Conservation (phyloP, 768 basidiomycete species). For the Phlebiopsis flavidoalba region DNA sequence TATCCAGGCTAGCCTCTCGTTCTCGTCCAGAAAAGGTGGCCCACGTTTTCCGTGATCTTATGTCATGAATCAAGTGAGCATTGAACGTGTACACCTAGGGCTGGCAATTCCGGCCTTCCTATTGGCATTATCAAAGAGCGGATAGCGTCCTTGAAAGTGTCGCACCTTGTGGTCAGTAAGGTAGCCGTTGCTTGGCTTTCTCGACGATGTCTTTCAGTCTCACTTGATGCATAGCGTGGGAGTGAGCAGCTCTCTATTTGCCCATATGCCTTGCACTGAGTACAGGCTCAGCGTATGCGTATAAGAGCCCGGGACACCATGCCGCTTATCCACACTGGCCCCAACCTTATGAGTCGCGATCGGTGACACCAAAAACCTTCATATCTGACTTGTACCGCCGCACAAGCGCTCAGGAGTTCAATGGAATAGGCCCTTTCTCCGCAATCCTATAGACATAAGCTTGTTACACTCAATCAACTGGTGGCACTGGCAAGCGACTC, state of each 20-base stretch:
- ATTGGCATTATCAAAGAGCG: too few relatives aligned
- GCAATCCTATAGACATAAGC: too few relatives aligned
- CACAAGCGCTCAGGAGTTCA: conserved; percentile 8
- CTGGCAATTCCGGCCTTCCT: too few relatives aligned
- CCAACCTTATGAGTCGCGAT: not conserved
- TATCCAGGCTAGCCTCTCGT: conserved; percentile 3
- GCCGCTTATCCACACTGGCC: not conserved
- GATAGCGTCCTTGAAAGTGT: too few relatives aligned
- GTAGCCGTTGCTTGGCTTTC: too few relatives aligned
- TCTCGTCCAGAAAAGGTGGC: not conserved
- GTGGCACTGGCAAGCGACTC: too few relatives aligned
- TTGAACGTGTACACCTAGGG: too few relatives aligned
- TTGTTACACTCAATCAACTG: conserved; percentile 8
- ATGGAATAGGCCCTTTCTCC: not conserved
- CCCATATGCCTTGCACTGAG: not conserved
- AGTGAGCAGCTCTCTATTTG: not conserved
- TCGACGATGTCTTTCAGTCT: too few relatives aligned
- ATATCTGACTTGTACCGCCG: conserved; percentile 10
- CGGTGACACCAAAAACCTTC: not conserved
- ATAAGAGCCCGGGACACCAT: not conserved
- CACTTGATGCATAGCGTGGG: too few relatives aligned
- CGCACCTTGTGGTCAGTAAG: too few relatives aligned
- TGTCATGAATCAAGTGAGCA: not conserved
- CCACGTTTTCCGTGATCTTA: not conserved
- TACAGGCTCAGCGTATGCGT: not conserved